Conservation (phyloP, 2,329 filamentous ascomycete genomes). For the Dactylellina leptospora region DNA sequence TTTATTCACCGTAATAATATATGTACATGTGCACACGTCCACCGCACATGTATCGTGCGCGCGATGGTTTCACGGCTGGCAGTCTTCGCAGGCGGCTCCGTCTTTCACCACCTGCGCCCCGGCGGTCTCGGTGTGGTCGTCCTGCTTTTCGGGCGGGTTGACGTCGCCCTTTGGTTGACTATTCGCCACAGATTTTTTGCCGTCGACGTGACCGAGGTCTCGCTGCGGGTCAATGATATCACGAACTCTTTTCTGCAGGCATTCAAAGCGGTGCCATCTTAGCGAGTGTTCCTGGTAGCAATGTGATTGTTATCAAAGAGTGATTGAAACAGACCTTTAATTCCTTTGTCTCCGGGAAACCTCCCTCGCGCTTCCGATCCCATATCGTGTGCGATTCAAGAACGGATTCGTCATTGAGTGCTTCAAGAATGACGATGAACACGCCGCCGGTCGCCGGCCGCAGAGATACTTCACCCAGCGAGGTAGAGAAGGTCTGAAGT, state of each 20-base stretch:
- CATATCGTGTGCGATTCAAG: slow-evolving; percentile 69
- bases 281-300: neutral
- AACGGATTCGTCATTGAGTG: slow-evolving; percentile 23
- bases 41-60: too few relatives aligned
- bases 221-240: slow-evolving; percentile 48
- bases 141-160: slow-evolving; percentile 1
- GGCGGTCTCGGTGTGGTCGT: neutral
- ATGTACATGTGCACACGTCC: too few relatives aligned
- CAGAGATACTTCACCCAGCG: slow-evolving; percentile 85
- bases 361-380: slow-evolving; percentile 86
- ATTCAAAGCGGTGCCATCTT: neutral
- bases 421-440: slow-evolving; percentile 70
- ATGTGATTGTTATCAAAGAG: neutral
- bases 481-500: slow-evolving; percentile 85
- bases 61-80: slow-evolving; percentile 13
- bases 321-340: slow-evolving; percentile 26
- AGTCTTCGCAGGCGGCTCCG: slow-evolving; percentile 27
- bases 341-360: slow-evolving; percentile 74
- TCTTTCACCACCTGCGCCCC: slow-evolving; percentile 1
- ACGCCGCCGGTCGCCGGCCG: slow-evolving; percentile 84
- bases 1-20: neutral
- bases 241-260: slow-evolving; percentile 51
- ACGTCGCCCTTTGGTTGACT: neutral
- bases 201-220: slow-evolving; percentile 49
- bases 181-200: slow-evolving; percentile 34